Evolutionary conservation across 352 stramenopile species (phyloP).

Genomic region (Globisporangium barbulae): DNA sequence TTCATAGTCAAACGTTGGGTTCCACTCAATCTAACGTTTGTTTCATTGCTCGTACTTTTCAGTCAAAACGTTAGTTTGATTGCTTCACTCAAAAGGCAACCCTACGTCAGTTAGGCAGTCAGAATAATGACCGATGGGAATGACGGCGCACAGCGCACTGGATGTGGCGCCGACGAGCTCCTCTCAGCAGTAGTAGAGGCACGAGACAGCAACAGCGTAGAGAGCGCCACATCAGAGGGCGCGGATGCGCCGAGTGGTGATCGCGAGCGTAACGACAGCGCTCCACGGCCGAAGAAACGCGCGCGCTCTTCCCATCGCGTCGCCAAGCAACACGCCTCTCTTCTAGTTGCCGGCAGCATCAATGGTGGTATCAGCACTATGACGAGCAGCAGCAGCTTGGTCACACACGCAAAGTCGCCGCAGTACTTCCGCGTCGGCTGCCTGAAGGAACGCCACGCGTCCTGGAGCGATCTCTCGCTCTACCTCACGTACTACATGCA

Average conservation of each 20-base stretch:
- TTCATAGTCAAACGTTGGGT: too few relatives aligned
- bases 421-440: slow-evolving; percentile 1
- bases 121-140: too few relatives aligned
- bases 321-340: background rate
- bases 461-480: background rate
- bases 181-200: background rate
- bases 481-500: slow-evolving; percentile 3
- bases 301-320: background rate
- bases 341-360: background rate
- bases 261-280: background rate
- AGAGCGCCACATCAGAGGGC: background rate
- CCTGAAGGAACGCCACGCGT: slow-evolving; percentile 5
- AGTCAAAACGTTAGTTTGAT: too few relatives aligned
- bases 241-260: background rate
- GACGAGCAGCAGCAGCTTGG: background rate
- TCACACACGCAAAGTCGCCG: background rate
- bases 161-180: background rate
- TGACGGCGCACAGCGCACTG: too few relatives aligned
- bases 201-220: background rate
- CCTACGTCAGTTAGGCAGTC: too few relatives aligned
- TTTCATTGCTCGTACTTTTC: too few relatives aligned
- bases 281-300: background rate
- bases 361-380: background rate
- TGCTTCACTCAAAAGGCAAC: too few relatives aligned
- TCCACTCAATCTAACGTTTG: too few relatives aligned